phyloP scores from a whole-genome alignment of 1,139 yeast genomes.

The Casaregolazyma suthepensis region DNA sequence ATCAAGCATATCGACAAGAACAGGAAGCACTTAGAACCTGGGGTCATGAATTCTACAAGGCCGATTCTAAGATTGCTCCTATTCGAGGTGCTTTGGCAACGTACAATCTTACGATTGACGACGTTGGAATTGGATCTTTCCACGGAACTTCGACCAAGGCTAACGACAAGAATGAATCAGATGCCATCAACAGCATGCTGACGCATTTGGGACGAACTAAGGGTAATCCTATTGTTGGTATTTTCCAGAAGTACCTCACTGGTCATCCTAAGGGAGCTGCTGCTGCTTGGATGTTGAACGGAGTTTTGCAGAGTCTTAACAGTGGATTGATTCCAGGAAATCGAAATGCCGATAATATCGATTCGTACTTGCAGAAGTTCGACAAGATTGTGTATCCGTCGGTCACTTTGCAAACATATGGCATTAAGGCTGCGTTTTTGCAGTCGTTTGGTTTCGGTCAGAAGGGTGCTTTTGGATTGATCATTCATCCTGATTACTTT shows the following conservation, averaged over 20 bases:
- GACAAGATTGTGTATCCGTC: constrained; percentile 93
- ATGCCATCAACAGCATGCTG: constrained; percentile 87
- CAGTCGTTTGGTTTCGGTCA: constrained; percentile 99
- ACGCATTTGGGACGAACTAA: constrained; percentile 90
- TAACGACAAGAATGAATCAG: constrained; percentile 95
- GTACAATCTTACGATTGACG: constrained; percentile 88
- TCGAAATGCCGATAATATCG: constrained; percentile 97
- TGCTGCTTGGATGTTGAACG: constrained; percentile 99
- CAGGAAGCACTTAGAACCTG: constrained; percentile 87
- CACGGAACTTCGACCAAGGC: constrained; percentile 99
- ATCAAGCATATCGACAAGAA: constrained; percentile 81
- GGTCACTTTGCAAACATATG: constrained; percentile 88
- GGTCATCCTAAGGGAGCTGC: constrained; percentile 99
- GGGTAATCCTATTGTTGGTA: constrained; percentile 97
- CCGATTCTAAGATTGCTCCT: constrained; percentile 93
- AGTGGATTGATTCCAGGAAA: constrained; percentile 97
- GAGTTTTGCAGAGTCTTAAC: constrained; percentile 89
- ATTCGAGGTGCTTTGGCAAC: constrained; percentile 95
- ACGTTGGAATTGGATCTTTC: constrained; percentile 96
- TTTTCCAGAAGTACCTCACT: constrained; percentile 96
- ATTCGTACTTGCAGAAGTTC: constrained; percentile 69
- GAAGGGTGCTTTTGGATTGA: constrained; percentile 96
- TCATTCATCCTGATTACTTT: constrained; percentile 89
- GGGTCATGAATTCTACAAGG: constrained; percentile 91
- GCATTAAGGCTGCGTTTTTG: constrained; percentile 93